Evolutionary conservation across 2,329 filamentous ascomycete species (phyloP).

Genomic region (Calonectria hawksworthii): DNA sequence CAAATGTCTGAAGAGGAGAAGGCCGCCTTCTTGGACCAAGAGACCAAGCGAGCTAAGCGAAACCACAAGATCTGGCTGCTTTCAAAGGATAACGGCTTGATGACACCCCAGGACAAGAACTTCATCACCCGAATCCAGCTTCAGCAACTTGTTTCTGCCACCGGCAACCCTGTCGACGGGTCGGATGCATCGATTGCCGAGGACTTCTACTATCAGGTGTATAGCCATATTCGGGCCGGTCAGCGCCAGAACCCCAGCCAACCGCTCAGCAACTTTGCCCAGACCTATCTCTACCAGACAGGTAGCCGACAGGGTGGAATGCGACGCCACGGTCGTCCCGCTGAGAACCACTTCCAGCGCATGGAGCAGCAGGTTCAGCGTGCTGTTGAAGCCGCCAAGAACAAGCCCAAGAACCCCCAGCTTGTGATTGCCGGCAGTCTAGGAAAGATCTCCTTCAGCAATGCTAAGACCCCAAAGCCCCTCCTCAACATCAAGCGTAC

Average conservation of each 20-base stretch:
- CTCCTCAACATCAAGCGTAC: constrained; percentile 94
- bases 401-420: constrained; percentile 97
- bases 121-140: constrained; percentile 98
- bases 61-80: constrained; percentile 98
- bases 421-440: constrained; percentile 95
- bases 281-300: constrained; percentile 97
- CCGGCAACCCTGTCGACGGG: constrained; percentile 86
- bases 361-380: constrained; percentile 99
- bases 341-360: constrained; percentile 97
- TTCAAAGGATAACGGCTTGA: constrained; percentile 94
- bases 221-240: constrained; percentile 91
- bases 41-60: constrained; percentile 94
- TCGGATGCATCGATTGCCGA: constrained; percentile 87
- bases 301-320: constrained; percentile 83
- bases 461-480: constrained; percentile 96
- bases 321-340: constrained; percentile 82
- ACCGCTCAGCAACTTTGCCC: constrained; percentile 94
- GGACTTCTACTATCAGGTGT: constrained; percentile 99
- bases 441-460: constrained; percentile 99
- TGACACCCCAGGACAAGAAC: constrained; percentile 99
- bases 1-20: constrained; percentile 88
- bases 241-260: constrained; percentile 93
- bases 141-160: constrained; percentile 94
- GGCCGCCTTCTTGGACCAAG: constrained; percentile 86
- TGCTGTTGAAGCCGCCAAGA: constrained; percentile 96